A percentile compares a stretch with the other conserved stretches of the same genome.
These are phyloP conservation scores for Huntiella bhutanensis DNA, from an alignment of 2,329 filamentous ascomycete species.

Conservation along the genomic window DNA sequence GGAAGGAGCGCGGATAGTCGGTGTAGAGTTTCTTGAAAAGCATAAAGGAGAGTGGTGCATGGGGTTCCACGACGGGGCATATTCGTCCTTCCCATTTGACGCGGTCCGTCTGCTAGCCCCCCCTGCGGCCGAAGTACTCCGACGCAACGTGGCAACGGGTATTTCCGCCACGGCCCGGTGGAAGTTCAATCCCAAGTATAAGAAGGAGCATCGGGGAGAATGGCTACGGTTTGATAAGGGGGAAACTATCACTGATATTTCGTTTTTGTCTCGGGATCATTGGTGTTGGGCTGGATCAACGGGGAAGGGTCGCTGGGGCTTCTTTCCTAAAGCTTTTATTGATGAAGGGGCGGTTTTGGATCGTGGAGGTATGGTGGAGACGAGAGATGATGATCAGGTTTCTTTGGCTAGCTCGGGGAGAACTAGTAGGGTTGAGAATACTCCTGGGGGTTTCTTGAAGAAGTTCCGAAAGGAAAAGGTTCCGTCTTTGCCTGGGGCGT, in stretches of 20 bases:
- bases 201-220: slow-evolving; percentile 17
- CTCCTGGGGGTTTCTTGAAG: not conserved
- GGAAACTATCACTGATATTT: slow-evolving; percentile 47
- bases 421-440: not conserved
- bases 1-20: slow-evolving; percentile 29
- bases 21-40: slow-evolving; percentile 30
- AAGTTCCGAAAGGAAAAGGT: slow-evolving; percentile 7
- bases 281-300: slow-evolving; percentile 40
- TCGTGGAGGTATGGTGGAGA: not conserved
- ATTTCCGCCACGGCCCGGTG: slow-evolving; percentile 31
- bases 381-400: not conserved
- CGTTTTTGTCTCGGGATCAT: slow-evolving; percentile 28
- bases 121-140: slow-evolving; percentile 24
- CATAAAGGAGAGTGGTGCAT: slow-evolving; percentile 38
- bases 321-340: slow-evolving; percentile 33
- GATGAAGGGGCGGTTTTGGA: slow-evolving; percentile 27
- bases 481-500: slow-evolving; percentile 1
- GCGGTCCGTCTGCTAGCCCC: slow-evolving; percentile 29
- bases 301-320: slow-evolving; percentile 31
- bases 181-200: slow-evolving; percentile 29
- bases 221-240: slow-evolving; percentile 48
- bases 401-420: slow-evolving; percentile 4
- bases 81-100: slow-evolving; percentile 31
- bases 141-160: slow-evolving; percentile 24
- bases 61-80: slow-evolving; percentile 35